A percentile compares a stretch with the other conserved stretches of the same genome.
Evolutionary conservation across 2,329 filamentous ascomycete species (phyloP).

Genomic region (Aureobasidium vineae): DNA sequence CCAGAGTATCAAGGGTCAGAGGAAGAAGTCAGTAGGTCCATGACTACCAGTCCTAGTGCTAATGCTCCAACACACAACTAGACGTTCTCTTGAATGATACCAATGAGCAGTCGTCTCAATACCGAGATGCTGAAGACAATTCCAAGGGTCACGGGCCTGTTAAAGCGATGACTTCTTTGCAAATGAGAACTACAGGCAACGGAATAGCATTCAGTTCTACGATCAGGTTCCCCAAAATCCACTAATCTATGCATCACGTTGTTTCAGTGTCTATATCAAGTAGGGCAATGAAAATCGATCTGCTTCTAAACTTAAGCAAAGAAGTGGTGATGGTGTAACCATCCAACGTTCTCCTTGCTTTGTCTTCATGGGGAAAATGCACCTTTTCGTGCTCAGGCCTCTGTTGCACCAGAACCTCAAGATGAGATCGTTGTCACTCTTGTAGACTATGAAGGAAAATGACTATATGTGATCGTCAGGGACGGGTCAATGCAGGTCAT

Average conservation of each 20-base stretch:
- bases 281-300: background rate
- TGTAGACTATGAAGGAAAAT: background rate
- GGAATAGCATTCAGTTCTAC: too few relatives aligned
- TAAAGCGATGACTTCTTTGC: too few relatives aligned
- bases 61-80: too few relatives aligned
- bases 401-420: background rate
- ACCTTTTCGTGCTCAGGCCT: background rate
- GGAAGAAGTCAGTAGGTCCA: too few relatives aligned
- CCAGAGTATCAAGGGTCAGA: too few relatives aligned
- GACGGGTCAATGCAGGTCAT: background rate
- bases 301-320: background rate
- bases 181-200: too few relatives aligned
- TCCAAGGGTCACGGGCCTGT: too few relatives aligned
- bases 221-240: background rate
- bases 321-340: background rate
- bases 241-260: constrained; percentile 32
- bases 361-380: background rate
- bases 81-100: too few relatives aligned
- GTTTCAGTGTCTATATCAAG: background rate
- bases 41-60: too few relatives aligned
- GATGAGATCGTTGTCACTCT: background rate
- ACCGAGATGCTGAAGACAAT: too few relatives aligned
- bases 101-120: too few relatives aligned
- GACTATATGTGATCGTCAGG: background rate
- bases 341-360: background rate